Evolutionary conservation across 441 rosid species (phyloP).

Genomic region (Erysimum pusillum): DNA sequence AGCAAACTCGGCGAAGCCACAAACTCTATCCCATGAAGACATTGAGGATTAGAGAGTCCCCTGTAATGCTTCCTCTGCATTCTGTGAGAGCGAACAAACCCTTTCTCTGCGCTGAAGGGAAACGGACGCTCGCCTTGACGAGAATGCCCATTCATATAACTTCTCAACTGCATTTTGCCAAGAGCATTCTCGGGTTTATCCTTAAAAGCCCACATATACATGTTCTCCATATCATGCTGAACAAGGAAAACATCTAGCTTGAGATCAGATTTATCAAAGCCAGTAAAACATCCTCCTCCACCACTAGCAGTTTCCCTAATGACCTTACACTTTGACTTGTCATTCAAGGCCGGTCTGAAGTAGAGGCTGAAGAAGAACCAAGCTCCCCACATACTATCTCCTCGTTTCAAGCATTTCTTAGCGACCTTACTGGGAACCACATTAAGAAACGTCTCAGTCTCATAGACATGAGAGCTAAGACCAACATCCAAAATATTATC

Average conservation of each 20-base stretch:
- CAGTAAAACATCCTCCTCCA: conserved; percentile 47
- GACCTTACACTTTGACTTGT: conserved; percentile 68
- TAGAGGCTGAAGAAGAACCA: conserved; percentile 82
- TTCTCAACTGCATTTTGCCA: conserved; percentile 79
- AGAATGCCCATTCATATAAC: conserved; percentile 80
- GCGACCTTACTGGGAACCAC: conserved; percentile 53
- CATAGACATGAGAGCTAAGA: conserved; percentile 57
- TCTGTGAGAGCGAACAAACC: conserved; percentile 78
- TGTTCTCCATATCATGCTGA: conserved; percentile 85
- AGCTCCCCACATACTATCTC: conserved; percentile 83
- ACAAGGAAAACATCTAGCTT: conserved; percentile 73
- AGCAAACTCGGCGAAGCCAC: conserved; percentile 64
- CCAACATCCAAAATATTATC: conserved; percentile 67
- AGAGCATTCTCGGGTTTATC: conserved; percentile 74
- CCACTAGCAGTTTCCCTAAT: conserved; percentile 49
- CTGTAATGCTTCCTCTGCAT: conserved; percentile 85
- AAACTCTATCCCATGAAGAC: conserved; percentile 77
- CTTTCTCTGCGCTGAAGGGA: conserved; percentile 72
- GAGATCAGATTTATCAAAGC: conserved; percentile 71
- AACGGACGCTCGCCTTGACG: conserved; percentile 75
- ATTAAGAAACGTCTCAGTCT: conserved; percentile 56
- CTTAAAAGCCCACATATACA: conserved; percentile 85
- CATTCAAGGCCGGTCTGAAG: conserved; percentile 68
- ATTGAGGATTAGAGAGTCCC: conserved; percentile 80
- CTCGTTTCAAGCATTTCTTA: conserved; percentile 62